These are phyloP conservation scores for Potentilla sterilis DNA, from an alignment of 306 rosid genomes.

Conservation along the genomic window DNA sequence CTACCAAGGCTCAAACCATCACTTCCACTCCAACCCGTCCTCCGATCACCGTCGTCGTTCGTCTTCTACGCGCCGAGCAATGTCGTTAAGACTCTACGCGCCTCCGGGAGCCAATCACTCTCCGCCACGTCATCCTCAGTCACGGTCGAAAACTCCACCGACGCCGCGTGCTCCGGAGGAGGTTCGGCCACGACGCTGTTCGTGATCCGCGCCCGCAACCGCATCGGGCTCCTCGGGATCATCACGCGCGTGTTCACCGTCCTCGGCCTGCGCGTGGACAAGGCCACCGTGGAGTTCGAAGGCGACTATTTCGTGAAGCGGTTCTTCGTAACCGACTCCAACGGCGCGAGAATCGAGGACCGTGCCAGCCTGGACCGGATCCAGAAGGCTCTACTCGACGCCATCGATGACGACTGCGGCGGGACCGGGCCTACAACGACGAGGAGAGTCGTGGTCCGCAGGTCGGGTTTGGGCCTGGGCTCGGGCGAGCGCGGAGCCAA, in stretches of 20 bases:
- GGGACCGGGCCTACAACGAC: slow-evolving; percentile 29
- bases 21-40: slow-evolving; percentile 2
- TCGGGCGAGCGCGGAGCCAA: slow-evolving; percentile 41
- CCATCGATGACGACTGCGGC: slow-evolving; percentile 44
- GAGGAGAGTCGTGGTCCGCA: slow-evolving; percentile 52
- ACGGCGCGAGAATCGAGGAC: slow-evolving; percentile 52
- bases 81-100: slow-evolving; percentile 21
- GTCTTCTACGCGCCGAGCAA: slow-evolving; percentile 7
- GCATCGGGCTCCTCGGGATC: slow-evolving; percentile 67
- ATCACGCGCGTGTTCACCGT: slow-evolving; percentile 62
- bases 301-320: slow-evolving; percentile 52
- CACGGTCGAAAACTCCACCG: slow-evolving; percentile 30
- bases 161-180: slow-evolving; percentile 22
- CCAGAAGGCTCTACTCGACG: slow-evolving; percentile 56
- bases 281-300: slow-evolving; percentile 60
- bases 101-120: slow-evolving; percentile 32
- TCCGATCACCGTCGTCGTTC: slow-evolving; percentile 5
- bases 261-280: slow-evolving; percentile 62
- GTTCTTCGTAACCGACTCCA: slow-evolving; percentile 62
- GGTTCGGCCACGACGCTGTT: slow-evolving; percentile 44
- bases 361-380: slow-evolving; percentile 49
- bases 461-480: slow-evolving; percentile 45
- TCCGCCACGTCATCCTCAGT: slow-evolving; percentile 31
- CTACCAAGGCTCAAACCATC: slow-evolving; percentile 17
- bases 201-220: slow-evolving; percentile 59